A percentile compares a stretch with the other conserved stretches of the same genome.
phyloP scores from a whole-genome alignment of 140 eudicot species.

The Anethum foeniculum region DNA sequence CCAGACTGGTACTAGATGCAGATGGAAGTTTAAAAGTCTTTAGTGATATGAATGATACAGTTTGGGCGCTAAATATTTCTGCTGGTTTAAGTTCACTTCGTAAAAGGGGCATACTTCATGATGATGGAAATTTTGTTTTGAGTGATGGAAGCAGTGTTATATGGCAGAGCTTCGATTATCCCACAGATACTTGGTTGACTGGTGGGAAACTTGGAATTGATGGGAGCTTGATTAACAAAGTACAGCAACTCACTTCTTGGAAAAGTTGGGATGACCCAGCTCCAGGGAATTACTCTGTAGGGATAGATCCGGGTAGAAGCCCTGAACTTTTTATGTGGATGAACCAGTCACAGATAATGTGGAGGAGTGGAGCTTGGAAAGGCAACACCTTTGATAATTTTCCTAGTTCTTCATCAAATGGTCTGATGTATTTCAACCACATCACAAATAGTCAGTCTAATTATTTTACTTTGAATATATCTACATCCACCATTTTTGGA shows the following conservation, averaged over 20 bases:
- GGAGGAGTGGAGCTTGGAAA: slow-evolving; percentile 15
- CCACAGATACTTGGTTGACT: slow-evolving; percentile 14
- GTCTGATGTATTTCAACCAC: not conserved
- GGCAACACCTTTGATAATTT: not conserved
- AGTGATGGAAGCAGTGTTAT: not conserved
- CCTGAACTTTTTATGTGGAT: slow-evolving; percentile 7
- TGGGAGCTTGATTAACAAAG: too few relatives aligned
- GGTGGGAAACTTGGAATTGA: slow-evolving; percentile 4
- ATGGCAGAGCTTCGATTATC: slow-evolving; percentile 16
- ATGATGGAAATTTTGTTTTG: slow-evolving; percentile 6
- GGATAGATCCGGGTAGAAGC: slow-evolving; percentile 6
- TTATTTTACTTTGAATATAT: not conserved
- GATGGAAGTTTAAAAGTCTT: not conserved
- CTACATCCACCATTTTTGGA: not conserved
- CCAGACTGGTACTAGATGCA: not conserved
- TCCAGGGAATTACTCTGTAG: slow-evolving; percentile 2
- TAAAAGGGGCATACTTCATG: not conserved
- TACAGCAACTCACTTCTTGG: slow-evolving; percentile 6
- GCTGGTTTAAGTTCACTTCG: not conserved
- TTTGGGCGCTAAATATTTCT: not conserved
- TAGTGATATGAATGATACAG: not conserved
- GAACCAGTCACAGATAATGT: not conserved
- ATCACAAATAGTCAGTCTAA: not conserved
- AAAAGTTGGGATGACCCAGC: not conserved
- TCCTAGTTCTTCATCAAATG: not conserved